Conservation (phyloP, 306 rosid species). For the Vigna radiata region DNA sequence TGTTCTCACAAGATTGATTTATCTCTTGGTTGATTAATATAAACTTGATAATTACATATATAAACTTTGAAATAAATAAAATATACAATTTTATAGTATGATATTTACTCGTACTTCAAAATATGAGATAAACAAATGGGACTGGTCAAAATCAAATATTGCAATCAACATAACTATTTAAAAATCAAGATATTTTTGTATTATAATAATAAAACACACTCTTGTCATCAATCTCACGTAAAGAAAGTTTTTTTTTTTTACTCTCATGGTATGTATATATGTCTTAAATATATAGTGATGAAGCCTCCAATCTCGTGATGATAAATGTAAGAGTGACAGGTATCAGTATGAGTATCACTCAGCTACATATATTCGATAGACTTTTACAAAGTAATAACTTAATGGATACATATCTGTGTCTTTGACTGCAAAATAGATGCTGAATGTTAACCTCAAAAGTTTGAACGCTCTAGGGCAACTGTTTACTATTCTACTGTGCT, state of each 20-base stretch:
- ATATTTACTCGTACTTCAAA: not conserved
- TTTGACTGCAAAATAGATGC: constrained; percentile 45
- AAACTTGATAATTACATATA: too few species aligned
- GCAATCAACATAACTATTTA: too few species aligned
- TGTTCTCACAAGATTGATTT: not conserved
- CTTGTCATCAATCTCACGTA: not conserved
- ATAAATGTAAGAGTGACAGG: constrained; percentile 31
- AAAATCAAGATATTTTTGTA: too few species aligned
- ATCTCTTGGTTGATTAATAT: not conserved
- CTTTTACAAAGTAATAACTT: constrained; percentile 40
- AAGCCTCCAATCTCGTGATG: constrained; percentile 50
- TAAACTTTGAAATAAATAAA: too few species aligned
- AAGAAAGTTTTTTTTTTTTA: not conserved
- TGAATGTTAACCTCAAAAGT: constrained; percentile 39
- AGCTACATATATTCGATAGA: constrained; percentile 37
- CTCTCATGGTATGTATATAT: too few species aligned
- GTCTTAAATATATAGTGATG: not conserved
- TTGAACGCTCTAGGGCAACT: constrained; percentile 40
- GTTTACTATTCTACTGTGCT: constrained; percentile 1
- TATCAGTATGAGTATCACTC: constrained; percentile 22
- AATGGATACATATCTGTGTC: constrained; percentile 42
- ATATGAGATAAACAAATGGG: not conserved
- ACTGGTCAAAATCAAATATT: not conserved
- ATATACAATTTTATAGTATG: not conserved
- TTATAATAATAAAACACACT: too few species aligned